Evolutionary conservation across 2,329 filamentous ascomycete species (phyloP).

Genomic region (Drechslerella coelobrocha): DNA sequence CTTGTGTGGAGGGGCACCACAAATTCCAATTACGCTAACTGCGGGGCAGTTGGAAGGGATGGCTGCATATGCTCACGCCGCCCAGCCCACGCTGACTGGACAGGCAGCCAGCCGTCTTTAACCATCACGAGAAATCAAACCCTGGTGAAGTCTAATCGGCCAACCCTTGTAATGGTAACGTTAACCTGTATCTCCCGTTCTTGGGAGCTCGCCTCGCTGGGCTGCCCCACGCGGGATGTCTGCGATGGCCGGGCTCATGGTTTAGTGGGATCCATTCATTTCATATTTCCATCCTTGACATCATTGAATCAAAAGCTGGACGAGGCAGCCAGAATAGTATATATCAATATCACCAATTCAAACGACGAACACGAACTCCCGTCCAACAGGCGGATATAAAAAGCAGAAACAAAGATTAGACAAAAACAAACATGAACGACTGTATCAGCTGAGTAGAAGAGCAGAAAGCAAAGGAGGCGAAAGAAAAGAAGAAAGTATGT

Average conservation of each 20-base stretch:
- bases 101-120: slow-evolving; percentile 9
- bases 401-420: slow-evolving; percentile 14
- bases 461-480: neutral
- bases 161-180: neutral
- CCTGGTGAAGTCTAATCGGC: neutral
- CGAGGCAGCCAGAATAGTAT: neutral
- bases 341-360: slow-evolving; percentile 15
- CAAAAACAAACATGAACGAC: slow-evolving; percentile 11
- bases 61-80: neutral
- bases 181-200: neutral
- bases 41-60: slow-evolving; percentile 10
- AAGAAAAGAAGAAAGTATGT: slow-evolving; percentile 27
- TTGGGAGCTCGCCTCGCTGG: neutral
- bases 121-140: neutral
- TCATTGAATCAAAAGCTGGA: neutral
- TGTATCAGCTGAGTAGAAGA: slow-evolving; percentile 11
- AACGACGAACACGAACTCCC: slow-evolving; percentile 33
- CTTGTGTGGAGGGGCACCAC: slow-evolving; percentile 20
- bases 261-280: slow-evolving; percentile 16
- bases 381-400: slow-evolving; percentile 45
- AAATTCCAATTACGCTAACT: neutral
- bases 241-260: too few relatives aligned
- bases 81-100: slow-evolving; percentile 21
- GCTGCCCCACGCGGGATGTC: too few relatives aligned
- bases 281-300: slow-evolving; percentile 40